Percentiles rank a stretch among this genome's conserved stretches.
These are phyloP conservation scores for Trichoderma guizhouense DNA, from an alignment of 2,329 filamentous ascomycete species.

Conservation along the genomic window DNA sequence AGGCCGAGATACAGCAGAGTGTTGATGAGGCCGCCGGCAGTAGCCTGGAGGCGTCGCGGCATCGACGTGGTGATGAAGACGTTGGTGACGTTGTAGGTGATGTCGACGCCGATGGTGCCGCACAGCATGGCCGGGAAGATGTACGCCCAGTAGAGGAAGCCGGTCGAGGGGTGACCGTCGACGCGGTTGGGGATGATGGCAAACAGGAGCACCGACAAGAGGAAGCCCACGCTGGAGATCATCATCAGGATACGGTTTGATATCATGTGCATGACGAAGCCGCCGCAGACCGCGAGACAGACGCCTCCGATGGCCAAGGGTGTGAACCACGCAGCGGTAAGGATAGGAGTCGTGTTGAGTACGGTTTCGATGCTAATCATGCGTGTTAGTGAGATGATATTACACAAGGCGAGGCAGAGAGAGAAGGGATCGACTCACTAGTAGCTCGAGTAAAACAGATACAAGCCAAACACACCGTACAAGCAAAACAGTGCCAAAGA, in stretches of 20 bases:
- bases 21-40: slow-evolving; percentile 70
- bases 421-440: slow-evolving; percentile 47
- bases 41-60: slow-evolving; percentile 62
- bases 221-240: slow-evolving; percentile 57
- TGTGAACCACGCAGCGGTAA: slow-evolving; percentile 65
- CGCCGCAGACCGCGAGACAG: slow-evolving; percentile 59
- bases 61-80: slow-evolving; percentile 74
- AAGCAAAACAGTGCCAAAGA: slow-evolving; percentile 59
- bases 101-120: slow-evolving; percentile 69
- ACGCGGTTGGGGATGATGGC: slow-evolving; percentile 57
- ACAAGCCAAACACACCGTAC: slow-evolving; percentile 67
- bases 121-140: slow-evolving; percentile 69
- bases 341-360: slow-evolving; percentile 56
- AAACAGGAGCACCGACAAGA: slow-evolving; percentile 59
- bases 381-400: not conserved
- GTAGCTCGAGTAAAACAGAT: slow-evolving; percentile 65
- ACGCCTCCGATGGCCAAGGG: slow-evolving; percentile 68
- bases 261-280: slow-evolving; percentile 64
- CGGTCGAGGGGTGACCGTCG: slow-evolving; percentile 33
- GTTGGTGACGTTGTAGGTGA: slow-evolving; percentile 71
- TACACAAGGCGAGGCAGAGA: not conserved
- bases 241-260: slow-evolving; percentile 61
- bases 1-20: slow-evolving; percentile 67
- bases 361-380: slow-evolving; percentile 53
- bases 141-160: slow-evolving; percentile 63